A percentile compares a stretch with the other conserved stretches of the same genome.
These are phyloP conservation scores for Scheffersomyces ergatensis DNA, from an alignment of 805 yeast genomes.

Conservation along the genomic window DNA sequence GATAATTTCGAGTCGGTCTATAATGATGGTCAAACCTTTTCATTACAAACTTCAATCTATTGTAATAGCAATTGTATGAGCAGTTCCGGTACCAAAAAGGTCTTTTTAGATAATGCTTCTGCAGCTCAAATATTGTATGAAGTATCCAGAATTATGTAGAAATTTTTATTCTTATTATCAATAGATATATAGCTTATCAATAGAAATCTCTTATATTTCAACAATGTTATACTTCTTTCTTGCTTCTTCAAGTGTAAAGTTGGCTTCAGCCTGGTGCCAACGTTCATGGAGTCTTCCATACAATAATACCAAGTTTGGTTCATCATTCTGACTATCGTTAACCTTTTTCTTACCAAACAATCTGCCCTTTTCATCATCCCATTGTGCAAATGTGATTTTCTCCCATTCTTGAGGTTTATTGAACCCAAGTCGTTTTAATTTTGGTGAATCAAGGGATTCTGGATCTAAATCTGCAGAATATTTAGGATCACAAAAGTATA, in stretches of 20 bases:
- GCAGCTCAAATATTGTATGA: conserved; percentile 14
- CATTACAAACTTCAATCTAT: conserved; percentile 4
- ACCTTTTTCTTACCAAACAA: conserved; percentile 39
- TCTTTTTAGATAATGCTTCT: conserved; percentile 16
- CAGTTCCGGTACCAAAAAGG: neutral
- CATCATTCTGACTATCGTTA: conserved; percentile 28
- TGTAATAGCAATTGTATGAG: conserved; percentile 6
- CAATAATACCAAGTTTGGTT: conserved; percentile 29
- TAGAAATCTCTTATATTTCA: conserved; percentile 4
- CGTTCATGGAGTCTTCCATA: conserved; percentile 40
- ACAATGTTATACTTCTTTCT: conserved; percentile 17
- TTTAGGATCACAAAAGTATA: conserved; percentile 20
- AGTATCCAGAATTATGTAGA: conserved; percentile 6
- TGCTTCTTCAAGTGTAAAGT: conserved; percentile 20
- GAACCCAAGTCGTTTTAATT: conserved; percentile 15
- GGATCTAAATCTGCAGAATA: conserved; percentile 17
- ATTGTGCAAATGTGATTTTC: conserved; percentile 19
- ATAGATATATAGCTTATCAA: too few species aligned
- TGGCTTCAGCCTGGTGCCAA: conserved; percentile 33
- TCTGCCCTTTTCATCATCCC: conserved; percentile 43
- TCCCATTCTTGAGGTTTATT: conserved; percentile 21
- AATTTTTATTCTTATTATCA: neutral
- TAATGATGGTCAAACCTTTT: conserved; percentile 1
- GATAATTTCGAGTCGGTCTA: conserved; percentile 5
- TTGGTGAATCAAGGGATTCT: conserved; percentile 17